These are phyloP conservation scores for Scenedesmus sp. DNA, from an alignment of 163 green algal genomes.

Conservation along the genomic window DNA sequence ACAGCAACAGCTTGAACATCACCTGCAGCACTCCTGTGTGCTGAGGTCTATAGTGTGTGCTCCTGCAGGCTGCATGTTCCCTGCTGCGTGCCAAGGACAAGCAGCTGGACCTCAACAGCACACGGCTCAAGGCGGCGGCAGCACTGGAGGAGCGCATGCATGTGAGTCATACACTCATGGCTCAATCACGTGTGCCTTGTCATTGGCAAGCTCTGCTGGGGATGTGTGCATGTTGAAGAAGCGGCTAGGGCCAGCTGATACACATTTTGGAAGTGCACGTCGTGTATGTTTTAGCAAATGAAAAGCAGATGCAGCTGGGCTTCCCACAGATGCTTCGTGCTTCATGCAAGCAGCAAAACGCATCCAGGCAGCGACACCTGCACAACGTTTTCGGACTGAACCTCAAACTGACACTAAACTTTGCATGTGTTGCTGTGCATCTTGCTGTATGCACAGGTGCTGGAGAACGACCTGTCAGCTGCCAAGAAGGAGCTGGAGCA, in stretches of 20 bases:
- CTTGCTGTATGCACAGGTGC: conserved; percentile 23
- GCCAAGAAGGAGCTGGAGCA: conserved; percentile 49
- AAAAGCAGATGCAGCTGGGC: no score
- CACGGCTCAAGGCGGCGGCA: conserved; percentile 42
- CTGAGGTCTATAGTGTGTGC: neutral
- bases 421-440: conserved; percentile 15
- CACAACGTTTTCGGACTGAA: no score
- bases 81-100: conserved; percentile 58
- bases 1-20: no score
- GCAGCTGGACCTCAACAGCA: conserved; percentile 25
- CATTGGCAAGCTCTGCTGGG: no score
- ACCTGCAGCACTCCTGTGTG: neutral
- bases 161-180: neutral
- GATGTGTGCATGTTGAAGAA: neutral
- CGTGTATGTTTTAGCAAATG: no score
- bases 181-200: no score
- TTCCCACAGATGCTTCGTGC: no score
- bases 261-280: no score
- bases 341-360: no score
- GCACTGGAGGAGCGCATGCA: conserved; percentile 28
- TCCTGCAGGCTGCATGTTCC: conserved; percentile 45
- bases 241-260: no score
- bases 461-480: conserved; percentile 60
- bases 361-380: no score
- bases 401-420: neutral